Evolutionary conservation across 495 filamentous ascomycete genomes (phyloP).

Genomic region (Paragyromitra xinjiangensis): DNA sequence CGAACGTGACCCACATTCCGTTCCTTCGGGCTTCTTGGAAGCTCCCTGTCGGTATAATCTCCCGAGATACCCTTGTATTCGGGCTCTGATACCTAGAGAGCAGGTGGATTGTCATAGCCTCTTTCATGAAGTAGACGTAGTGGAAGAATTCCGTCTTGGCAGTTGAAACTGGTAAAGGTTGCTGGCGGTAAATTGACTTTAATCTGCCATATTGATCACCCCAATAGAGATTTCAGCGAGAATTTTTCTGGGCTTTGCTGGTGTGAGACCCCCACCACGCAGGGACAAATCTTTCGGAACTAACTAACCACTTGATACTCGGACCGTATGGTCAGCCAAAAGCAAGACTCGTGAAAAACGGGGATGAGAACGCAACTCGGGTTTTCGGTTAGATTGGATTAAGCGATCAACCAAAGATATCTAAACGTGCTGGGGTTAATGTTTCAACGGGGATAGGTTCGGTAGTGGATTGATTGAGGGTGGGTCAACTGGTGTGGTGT

Average conservation of each 20-base stretch:
- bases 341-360: constrained; percentile 22
- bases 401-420: constrained; percentile 50
- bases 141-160: constrained; percentile 31
- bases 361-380: constrained; percentile 34
- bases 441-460: constrained; percentile 52
- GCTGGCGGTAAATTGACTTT: constrained; percentile 35
- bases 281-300: constrained; percentile 40
- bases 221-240: constrained; percentile 17
- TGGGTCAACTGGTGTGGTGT: constrained; percentile 17
- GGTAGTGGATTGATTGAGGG: constrained; percentile 39
- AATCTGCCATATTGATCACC: constrained; percentile 43
- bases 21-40: constrained; percentile 47
- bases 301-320: constrained; percentile 37
- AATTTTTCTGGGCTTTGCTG: constrained; percentile 25
- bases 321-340: constrained; percentile 23
- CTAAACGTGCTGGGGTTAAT: constrained; percentile 35
- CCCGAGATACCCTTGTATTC: constrained; percentile 49
- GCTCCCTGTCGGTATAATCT: constrained; percentile 48
- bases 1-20: constrained; percentile 38
- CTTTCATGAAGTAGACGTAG: constrained; percentile 24
- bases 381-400: constrained; percentile 52
- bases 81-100: constrained; percentile 26
- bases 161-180: constrained; percentile 23
- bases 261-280: constrained; percentile 40
- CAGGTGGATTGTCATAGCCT: constrained; percentile 34